Percentiles rank a stretch among this genome's conserved stretches.
Evolutionary conservation across 192 early-diverging fungal genomes (phyloP).

Genomic region (Spizellomyces sp.): DNA sequence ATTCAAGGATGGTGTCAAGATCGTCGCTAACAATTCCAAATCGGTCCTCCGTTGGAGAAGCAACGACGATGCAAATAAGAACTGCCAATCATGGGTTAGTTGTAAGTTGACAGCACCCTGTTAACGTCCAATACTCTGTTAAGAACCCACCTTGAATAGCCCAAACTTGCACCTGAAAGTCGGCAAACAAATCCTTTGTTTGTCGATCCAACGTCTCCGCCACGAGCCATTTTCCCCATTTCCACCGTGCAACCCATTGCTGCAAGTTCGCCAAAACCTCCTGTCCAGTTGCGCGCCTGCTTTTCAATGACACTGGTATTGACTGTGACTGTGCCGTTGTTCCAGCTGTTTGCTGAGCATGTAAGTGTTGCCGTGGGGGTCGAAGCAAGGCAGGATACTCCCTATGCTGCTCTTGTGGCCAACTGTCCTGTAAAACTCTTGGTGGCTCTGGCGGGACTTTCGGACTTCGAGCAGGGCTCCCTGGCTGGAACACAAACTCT

Average conservation of each 20-base stretch:
- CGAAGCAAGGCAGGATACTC: neutral
- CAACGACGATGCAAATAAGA: neutral
- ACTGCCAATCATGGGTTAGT: neutral
- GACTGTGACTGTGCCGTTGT: too few relatives aligned
- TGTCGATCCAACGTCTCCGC: slow-evolving; percentile 19
- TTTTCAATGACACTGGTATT: too few relatives aligned
- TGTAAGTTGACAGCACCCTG: neutral
- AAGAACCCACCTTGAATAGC: slow-evolving; percentile 17
- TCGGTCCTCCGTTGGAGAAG: slow-evolving; percentile 21
- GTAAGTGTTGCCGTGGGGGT: too few relatives aligned
- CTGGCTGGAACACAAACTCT: neutral
- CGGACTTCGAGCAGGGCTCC: neutral
- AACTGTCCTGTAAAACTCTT: too few relatives aligned
- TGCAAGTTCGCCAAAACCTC: slow-evolving; percentile 10
- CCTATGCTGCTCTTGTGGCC: too few relatives aligned
- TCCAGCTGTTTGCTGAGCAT: too few relatives aligned
- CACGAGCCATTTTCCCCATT: slow-evolving; percentile 20
- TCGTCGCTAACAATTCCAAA: slow-evolving; percentile 14
- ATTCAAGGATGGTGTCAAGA: slow-evolving; percentile 4
- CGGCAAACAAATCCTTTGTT: slow-evolving; percentile 10
- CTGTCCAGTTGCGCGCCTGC: neutral
- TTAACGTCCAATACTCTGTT: neutral
- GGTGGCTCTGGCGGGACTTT: neutral
- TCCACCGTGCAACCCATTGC: neutral
- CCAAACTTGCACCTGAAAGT: slow-evolving; percentile 24